phyloP scores from a whole-genome alignment of 2,329 filamentous ascomycete species.

The Didymella pomorum region DNA sequence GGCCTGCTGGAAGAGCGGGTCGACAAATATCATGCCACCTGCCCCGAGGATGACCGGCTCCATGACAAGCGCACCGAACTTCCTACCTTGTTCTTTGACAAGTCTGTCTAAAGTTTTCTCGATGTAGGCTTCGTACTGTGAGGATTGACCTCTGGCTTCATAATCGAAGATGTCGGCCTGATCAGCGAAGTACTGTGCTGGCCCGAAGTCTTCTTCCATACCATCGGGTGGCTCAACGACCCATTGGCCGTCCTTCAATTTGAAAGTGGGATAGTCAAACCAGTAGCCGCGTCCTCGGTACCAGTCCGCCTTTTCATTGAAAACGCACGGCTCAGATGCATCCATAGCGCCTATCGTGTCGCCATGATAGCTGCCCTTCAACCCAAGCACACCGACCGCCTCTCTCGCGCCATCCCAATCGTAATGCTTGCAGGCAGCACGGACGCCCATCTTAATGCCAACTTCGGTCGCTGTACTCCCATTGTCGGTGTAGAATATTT shows the following conservation, averaged over 20 bases:
- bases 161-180: slow-evolving; percentile 49
- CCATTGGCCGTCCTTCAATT: slow-evolving; percentile 73
- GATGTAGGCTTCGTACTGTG: slow-evolving; percentile 69
- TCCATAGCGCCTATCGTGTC: slow-evolving; percentile 92
- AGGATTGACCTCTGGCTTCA: slow-evolving; percentile 49
- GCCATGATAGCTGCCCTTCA: slow-evolving; percentile 84
- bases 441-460: slow-evolving; percentile 83
- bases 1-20: slow-evolving; percentile 80
- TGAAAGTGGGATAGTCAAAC: slow-evolving; percentile 80
- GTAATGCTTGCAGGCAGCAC: slow-evolving; percentile 72
- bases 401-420: slow-evolving; percentile 67
- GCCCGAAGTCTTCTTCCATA: slow-evolving; percentile 58
- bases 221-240: slow-evolving; percentile 64
- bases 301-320: slow-evolving; percentile 86
- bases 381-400: slow-evolving; percentile 72
- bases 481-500: slow-evolving; percentile 85
- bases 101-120: slow-evolving; percentile 61
- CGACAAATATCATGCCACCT: slow-evolving; percentile 84
- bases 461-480: slow-evolving; percentile 85
- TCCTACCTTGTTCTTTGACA: slow-evolving; percentile 63
- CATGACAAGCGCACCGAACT: slow-evolving; percentile 79
- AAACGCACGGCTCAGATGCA: slow-evolving; percentile 77
- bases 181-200: slow-evolving; percentile 45
- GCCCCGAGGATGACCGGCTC: slow-evolving; percentile 84
- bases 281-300: slow-evolving; percentile 80